Conservation (phyloP, 192 early-diverging fungal genomes). For the Ambispora gerdemannii region DNA sequence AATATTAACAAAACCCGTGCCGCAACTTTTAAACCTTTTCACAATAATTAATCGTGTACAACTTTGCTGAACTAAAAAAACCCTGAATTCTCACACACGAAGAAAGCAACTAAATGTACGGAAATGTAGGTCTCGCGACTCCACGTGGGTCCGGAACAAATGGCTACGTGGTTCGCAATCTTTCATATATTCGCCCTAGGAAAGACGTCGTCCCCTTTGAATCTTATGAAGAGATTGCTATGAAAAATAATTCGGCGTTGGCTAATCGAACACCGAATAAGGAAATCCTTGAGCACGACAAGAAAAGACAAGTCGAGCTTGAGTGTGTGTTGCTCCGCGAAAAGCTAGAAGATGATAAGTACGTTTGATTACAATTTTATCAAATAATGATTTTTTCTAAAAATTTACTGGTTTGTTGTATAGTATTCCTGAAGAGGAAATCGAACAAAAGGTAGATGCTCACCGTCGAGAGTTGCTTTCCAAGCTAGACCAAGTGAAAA, state of each 20-base stretch:
- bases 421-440: constrained; percentile 58
- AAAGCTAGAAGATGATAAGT: constrained; percentile 72
- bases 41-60: no score
- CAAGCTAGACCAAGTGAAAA: constrained; percentile 41
- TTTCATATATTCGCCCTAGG: constrained; percentile 65
- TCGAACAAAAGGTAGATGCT: constrained; percentile 61
- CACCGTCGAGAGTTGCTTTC: constrained; percentile 58
- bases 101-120: constrained; percentile 18
- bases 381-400: neutral
- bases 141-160: constrained; percentile 90
- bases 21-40: no score
- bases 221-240: constrained; percentile 41
- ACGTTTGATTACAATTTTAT: constrained; percentile 20
- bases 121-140: constrained; percentile 63
- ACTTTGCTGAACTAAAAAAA: no score
- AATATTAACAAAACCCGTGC: no score
- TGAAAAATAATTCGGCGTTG: constrained; percentile 32
- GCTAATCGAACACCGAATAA: constrained; percentile 58
- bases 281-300: constrained; percentile 83
- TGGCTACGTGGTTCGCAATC: constrained; percentile 91
- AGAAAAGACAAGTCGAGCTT: constrained; percentile 84
- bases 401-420: neutral
- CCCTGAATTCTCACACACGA: no score
- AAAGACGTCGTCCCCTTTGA: constrained; percentile 35
- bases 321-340: constrained; percentile 78